Base-by-base conservation (phyloP, 2,329 filamentous ascomycete species). In the Aspergillus texensis region DNA sequence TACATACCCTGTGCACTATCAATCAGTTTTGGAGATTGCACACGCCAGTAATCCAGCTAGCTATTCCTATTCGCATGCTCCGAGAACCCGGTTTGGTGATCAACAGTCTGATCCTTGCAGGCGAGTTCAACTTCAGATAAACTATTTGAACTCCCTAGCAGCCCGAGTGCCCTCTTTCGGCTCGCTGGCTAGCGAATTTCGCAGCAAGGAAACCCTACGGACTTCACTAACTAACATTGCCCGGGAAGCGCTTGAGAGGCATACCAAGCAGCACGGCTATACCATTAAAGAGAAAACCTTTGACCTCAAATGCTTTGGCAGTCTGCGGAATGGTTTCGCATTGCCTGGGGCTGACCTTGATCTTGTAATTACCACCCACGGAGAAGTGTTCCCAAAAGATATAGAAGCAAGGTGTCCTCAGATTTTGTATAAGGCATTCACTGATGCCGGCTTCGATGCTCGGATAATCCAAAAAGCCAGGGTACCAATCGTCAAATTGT, bases 61-160 rank as follows among this genome's bases (percentile, higher is more conserved):
- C n/a, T 55, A 55, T 39, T 55, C 52, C 10, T 55, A 55, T 55
- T 55, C 52, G 9, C 52, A 55, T 55, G 52, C 52, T 9, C 52
- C 52, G 8, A 24, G 52, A 39, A 55, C 32, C 32, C n/a, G 32
- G 11, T 24, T 55, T n/a, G 52, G 52, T 36, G 34, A 55, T 39
- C 52, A 55, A 55, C 52, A 55, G 21, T 55, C 52, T 39, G 52
- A 55, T 39, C 52, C 52, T 39, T 39, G 30, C n/a, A 36, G 52
- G n/a, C 32, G 34, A 39, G 3, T 19, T 36, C 52, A 55, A 39
- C 30, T 39, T 26, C 52, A 55, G 36, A 55, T 26, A 41, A 55
- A 55, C 34, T 55, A 55, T 26, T 16, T 55, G 21, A 16, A 55
- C 30, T 39, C 52, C 12, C 52, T 55, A 8, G 52, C 52, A 39